Evolutionary conservation across 768 basidiomycete species (phyloP), one percentile per base, ranked within the genome.

Genomic region (Gloeophyllum trabeum): DNA sequence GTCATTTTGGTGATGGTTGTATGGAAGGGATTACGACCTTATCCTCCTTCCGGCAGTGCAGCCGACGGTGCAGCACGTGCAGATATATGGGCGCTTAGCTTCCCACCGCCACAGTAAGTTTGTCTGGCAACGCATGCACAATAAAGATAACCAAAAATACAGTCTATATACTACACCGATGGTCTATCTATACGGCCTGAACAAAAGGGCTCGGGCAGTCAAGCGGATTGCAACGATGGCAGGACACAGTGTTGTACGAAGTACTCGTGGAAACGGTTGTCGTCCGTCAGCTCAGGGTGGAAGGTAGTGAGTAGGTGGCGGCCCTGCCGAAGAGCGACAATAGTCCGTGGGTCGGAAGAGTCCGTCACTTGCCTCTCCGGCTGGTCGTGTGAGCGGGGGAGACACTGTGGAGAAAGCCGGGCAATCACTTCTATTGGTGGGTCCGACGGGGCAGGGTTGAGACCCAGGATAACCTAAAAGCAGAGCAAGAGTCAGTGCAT

Each of bases 201-300:
- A 10, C 28, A 32, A 32, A 10, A 16, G 28, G 28, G 10, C 10
- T 10, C 10, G 28, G 16, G 16, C 10, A 32, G 28, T 10, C 10
- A 10, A 32, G 16, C 28, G 10, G 10, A 32, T 10, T 32, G 10
- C 28, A 54, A 21, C 3, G 52, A 46, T 10, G 61, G 53, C 3
- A 78, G 45, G 6, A 92, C 84, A 52, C 85, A 90, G 52, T 79
- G 71, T 42, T 67, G 68, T 32, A 94, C 68, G 54, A 94, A 97
- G 57, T 86, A 94, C 46, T 94, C 85, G 58, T 96, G 93, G 54
- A 97, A 88, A 28, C 93, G 76, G 44, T 74, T 62, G 54, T 98
- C 94, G 43, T 71, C 69, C 19, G 88, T 92, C 35, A 98, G 66
- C 59, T 98, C 94, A 0, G 93, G 94, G 55, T 98, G 94, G 64